These are phyloP conservation scores for thale cress (Arabidopsis thaliana) DNA, from an alignment of 345 rosid genomes.

Conservation along the genomic window DNA sequence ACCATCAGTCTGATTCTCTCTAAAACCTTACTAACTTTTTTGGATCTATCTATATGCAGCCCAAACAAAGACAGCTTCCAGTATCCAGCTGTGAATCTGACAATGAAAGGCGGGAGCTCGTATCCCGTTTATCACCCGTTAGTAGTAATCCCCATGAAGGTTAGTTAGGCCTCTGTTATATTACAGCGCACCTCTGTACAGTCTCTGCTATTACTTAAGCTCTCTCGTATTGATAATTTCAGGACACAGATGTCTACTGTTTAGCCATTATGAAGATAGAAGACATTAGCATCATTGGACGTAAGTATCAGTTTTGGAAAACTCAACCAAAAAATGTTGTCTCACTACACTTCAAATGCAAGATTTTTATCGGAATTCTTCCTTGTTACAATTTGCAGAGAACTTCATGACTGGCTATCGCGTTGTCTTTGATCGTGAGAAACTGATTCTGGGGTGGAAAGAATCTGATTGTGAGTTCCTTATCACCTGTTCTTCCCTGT, in stretches of 20 bases:
- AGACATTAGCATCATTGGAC: conserved; percentile 81
- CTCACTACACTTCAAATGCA: conserved; percentile 1
- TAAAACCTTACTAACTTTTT: conserved; percentile 12
- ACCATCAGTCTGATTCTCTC: conserved; percentile 6
- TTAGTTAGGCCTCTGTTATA: conserved; percentile 35
- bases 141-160: conserved; percentile 47
- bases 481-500: not conserved
- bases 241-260: conserved; percentile 63
- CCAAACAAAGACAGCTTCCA: conserved; percentile 48
- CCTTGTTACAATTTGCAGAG: conserved; percentile 51
- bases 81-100: conserved; percentile 60
- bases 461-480: conserved; percentile 68
- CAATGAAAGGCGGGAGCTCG: conserved; percentile 77
- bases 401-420: conserved; percentile 85
- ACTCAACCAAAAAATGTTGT: conserved; percentile 9
- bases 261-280: conserved; percentile 73
- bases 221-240: conserved; percentile 41
- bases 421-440: conserved; percentile 73
- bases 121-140: conserved; percentile 64
- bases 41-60: conserved; percentile 40
- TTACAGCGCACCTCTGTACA: conserved; percentile 4
- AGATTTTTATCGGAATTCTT: not conserved
- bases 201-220: conserved; percentile 14
- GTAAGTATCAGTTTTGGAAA: conserved; percentile 58
- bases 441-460: conserved; percentile 68